Evolutionary conservation across 1,284 basidiomycete genomes (phyloP).

Genomic region (Rhodotorula sp.): DNA sequence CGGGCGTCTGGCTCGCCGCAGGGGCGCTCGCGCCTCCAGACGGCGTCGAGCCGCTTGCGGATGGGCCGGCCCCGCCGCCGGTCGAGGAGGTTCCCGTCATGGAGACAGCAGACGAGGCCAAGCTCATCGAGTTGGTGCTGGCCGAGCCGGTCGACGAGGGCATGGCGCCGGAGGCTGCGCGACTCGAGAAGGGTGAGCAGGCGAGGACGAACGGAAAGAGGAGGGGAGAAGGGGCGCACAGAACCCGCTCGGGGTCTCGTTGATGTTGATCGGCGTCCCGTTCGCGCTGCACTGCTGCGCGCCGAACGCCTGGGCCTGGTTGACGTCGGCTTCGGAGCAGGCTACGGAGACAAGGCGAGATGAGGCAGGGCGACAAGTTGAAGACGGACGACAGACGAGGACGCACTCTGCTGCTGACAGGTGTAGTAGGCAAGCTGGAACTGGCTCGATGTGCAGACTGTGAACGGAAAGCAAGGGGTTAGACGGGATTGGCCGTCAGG

Average conservation of each 20-base stretch:
- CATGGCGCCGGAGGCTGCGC: not conserved
- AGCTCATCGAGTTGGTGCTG: not conserved
- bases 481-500: not conserved
- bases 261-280: slow-evolving; percentile 36
- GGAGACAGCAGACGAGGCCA: not conserved
- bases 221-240: slow-evolving; percentile 1
- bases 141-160: not conserved
- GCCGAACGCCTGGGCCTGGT: slow-evolving; percentile 29
- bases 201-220: not conserved
- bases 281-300: not conserved
- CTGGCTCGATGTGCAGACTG: slow-evolving; percentile 18
- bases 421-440: slow-evolving; percentile 23
- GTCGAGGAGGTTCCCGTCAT: not conserved
- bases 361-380: not conserved
- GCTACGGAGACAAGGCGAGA: slow-evolving; percentile 7
- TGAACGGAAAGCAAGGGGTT: too few species aligned
- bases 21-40: slow-evolving; percentile 7
- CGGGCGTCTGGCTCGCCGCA: slow-evolving; percentile 1
- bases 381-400: not conserved
- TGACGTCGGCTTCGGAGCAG: slow-evolving; percentile 20
- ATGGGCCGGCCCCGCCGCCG: not conserved
- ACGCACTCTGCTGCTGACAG: slow-evolving; percentile 25
- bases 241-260: slow-evolving; percentile 16
- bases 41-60: not conserved
- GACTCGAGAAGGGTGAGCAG: not conserved